Evolutionary conservation across 345 rosid species (phyloP).

Genomic region (Kernera saxatilis): DNA sequence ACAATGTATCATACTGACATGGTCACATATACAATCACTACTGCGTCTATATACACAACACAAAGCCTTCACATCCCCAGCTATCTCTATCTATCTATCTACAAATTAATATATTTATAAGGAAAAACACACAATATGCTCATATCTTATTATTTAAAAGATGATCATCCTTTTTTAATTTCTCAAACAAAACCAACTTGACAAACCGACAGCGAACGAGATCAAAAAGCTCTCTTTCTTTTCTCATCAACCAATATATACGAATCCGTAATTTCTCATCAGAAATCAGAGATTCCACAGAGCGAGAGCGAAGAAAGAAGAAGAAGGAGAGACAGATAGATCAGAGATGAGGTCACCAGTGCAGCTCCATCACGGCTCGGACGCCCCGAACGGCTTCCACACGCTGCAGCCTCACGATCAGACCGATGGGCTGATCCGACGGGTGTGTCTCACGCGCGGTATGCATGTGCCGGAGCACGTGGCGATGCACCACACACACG

Average conservation of each 20-base stretch:
- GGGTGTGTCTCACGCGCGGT: slow-evolving; percentile 28
- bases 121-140: slow-evolving; percentile 3
- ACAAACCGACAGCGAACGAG: slow-evolving; percentile 34
- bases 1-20: slow-evolving; percentile 8
- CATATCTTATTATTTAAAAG: slow-evolving; percentile 13
- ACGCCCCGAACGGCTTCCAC: slow-evolving; percentile 25
- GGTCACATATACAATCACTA: not conserved
- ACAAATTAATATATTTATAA: not conserved
- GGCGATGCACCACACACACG: slow-evolving; percentile 45
- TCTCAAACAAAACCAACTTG: slow-evolving; percentile 49
- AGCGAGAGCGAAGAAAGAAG: not conserved
- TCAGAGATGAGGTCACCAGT: slow-evolving; percentile 54
- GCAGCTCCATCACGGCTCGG: slow-evolving; percentile 39
- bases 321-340: not conserved
- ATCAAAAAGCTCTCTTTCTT: slow-evolving; percentile 21
- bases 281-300: not conserved
- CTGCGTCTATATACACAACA: not conserved
- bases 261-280: not conserved
- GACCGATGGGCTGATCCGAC: slow-evolving; percentile 21
- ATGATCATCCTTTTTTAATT: not conserved
- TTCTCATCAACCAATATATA: slow-evolving; percentile 1
- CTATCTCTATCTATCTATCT: slow-evolving; percentile 22
- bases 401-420: slow-evolving; percentile 24
- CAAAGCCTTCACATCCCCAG: slow-evolving; percentile 27
- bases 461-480: slow-evolving; percentile 48